These are phyloP conservation scores for Pugionium dolabratum DNA, from an alignment of 345 rosid species.

Conservation along the genomic window DNA sequence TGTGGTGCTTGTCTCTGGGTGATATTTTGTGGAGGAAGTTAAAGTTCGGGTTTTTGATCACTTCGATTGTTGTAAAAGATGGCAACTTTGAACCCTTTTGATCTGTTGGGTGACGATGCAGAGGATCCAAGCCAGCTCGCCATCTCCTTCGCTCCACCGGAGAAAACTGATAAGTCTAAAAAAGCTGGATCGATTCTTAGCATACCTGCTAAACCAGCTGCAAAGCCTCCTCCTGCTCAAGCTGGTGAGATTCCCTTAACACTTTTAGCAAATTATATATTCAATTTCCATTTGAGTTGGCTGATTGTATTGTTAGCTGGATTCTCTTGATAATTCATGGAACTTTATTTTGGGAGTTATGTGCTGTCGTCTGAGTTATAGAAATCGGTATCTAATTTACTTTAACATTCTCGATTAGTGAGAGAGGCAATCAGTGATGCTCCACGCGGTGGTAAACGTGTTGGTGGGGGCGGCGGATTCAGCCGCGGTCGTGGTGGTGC, in stretches of 20 bases:
- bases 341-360: no score
- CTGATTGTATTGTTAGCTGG: background rate
- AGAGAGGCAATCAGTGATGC: constrained; percentile 70
- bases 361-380: background rate
- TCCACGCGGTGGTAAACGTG: constrained; percentile 66
- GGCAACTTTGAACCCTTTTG: constrained; percentile 90
- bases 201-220: constrained; percentile 57
- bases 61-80: constrained; percentile 38
- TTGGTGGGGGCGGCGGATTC: constrained; percentile 54
- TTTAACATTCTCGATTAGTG: constrained; percentile 45
- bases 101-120: constrained; percentile 73
- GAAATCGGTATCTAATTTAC: constrained; percentile 20
- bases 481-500: constrained; percentile 67
- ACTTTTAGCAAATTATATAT: constrained; percentile 11
- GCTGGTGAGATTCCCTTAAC: constrained; percentile 53
- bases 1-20: background rate
- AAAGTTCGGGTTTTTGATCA: background rate
- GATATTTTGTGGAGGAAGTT: background rate
- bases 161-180: constrained; percentile 65
- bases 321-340: background rate
- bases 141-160: constrained; percentile 47
- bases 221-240: constrained; percentile 86
- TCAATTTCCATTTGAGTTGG: constrained; percentile 3
- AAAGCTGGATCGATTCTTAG: constrained; percentile 47
- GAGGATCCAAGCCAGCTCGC: constrained; percentile 75